Base-by-base conservation (phyloP, 176 grass and related monocot genomes). In the Thalia dealbata region DNA sequence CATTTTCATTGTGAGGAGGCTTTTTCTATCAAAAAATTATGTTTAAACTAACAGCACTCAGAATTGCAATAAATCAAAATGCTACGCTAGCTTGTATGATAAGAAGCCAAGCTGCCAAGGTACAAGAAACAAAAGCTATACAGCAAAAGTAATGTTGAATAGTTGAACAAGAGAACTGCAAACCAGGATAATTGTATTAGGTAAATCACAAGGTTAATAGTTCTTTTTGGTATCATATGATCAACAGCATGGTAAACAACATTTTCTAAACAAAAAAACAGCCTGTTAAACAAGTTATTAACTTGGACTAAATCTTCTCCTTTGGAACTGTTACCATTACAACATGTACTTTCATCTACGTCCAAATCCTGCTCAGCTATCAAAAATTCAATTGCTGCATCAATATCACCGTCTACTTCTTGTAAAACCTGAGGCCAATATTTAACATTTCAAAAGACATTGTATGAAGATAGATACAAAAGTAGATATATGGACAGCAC, bases 351-450 rank as follows among this genome's bases (percentile, higher is more conserved):
- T 58, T 82, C 45, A 87, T 78, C 52, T 18, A 72, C 65, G 77
- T 88, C 64, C 23, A 80, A 22, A 12, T 69, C 27, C 50, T 82
- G 35, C 61, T 60, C 84, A 2, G 80, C 82, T 75, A 96, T 82
- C 72, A 92, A 78, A 72, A 87, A 90, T 69, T 92, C 87, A 84
- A 92, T 90, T 81, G 92, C 76, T 67, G 82, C 78, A 86, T 92
- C 87, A 72, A 90, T 76, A 86, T 96, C 87, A 42, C 84, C 92
- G 60, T 81, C 84, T 81, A 96, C 78, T 81, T 96, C 89, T 76
- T 1, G 64, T 46, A 92, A 81, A 82, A 96, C 78, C 92, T 96
- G 77, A 14, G 64, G 68, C 61, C 24, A 69, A 30, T 73, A 26
- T 44, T 61, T n/a, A 64, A 78, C 18, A 58, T 52, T 72, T 14